A percentile compares a stretch with the other conserved stretches of the same genome.
Evolutionary conservation across 2,329 filamentous ascomycete species (phyloP).

Genomic region (Ophiocordyceps australis): DNA sequence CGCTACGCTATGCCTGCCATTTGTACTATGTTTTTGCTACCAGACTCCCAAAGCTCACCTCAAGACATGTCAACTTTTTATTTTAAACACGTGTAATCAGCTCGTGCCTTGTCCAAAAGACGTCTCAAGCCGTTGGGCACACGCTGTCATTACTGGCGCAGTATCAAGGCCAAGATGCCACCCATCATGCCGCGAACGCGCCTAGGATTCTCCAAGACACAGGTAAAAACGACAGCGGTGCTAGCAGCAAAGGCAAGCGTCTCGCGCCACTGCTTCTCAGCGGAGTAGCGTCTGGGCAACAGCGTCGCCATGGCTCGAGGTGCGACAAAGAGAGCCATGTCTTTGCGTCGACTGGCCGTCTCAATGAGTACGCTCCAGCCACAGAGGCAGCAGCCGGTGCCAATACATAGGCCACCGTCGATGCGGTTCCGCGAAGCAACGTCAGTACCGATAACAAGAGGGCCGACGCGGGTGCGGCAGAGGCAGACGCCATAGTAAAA

Average conservation of each 20-base stretch:
- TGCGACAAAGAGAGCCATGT: constrained; percentile 65
- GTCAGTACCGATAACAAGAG: constrained; percentile 41
- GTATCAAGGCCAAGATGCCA: constrained; percentile 32
- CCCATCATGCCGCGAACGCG: constrained; percentile 54
- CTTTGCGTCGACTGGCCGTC: constrained; percentile 43
- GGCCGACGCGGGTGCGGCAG: constrained; percentile 54
- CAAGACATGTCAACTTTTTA: no score
- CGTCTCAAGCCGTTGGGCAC: no score
- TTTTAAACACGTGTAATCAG: no score
- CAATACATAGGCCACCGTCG: constrained; percentile 50
- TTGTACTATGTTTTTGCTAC: no score
- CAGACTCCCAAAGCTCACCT: no score
- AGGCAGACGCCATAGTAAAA: constrained; percentile 82
- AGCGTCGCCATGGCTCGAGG: constrained; percentile 61
- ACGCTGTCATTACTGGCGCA: constrained; percentile 14
- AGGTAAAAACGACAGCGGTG: constrained; percentile 52
- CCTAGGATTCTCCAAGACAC: constrained; percentile 39
- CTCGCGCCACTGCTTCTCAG: constrained; percentile 48
- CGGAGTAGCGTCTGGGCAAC: constrained; percentile 49
- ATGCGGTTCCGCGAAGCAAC: constrained; percentile 27
- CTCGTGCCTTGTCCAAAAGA: no score
- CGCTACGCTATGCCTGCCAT: constrained; percentile 1
- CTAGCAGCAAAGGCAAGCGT: constrained; percentile 47
- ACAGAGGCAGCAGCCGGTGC: constrained; percentile 53
- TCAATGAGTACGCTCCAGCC: constrained; percentile 72